Evolutionary conservation across 306 rosid species (phyloP).

Genomic region (Senna tora): DNA sequence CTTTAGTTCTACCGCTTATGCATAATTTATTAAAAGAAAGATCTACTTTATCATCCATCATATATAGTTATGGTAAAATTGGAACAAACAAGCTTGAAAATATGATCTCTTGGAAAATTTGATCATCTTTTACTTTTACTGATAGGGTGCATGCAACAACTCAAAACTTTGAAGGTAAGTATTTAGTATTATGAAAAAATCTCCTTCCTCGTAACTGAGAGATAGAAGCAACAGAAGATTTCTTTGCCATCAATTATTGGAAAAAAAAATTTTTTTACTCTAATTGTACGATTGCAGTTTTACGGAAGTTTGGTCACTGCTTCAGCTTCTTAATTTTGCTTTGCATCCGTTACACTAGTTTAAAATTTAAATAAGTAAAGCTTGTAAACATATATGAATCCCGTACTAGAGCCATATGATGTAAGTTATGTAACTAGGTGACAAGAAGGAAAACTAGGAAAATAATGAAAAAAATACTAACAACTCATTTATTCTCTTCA

Average conservation of each 20-base stretch:
- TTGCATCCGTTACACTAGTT: conserved; percentile 41
- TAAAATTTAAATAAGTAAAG: conserved; percentile 44
- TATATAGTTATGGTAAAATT: conserved; percentile 37
- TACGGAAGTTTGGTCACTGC: conserved; percentile 39
- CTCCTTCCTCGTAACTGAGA: not conserved
- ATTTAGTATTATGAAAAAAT: not conserved
- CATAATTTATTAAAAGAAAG: conserved; percentile 31
- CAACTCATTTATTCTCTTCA: not conserved
- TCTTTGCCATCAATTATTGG: not conserved
- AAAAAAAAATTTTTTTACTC: not conserved
- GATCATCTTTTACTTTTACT: conserved; percentile 39
- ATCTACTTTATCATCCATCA: conserved; percentile 38
- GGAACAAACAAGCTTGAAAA: conserved; percentile 40
- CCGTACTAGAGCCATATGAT: conserved; percentile 33
- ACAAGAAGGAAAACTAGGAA: not conserved
- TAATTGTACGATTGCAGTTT: not conserved
- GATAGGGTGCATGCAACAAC: conserved; percentile 37
- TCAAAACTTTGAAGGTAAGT: not conserved
- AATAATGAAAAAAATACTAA: not conserved
- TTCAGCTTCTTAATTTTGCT: conserved; percentile 39
- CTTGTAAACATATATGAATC: no score
- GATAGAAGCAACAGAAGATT: not conserved
- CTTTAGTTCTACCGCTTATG: conserved; percentile 23
- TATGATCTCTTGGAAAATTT: conserved; percentile 41
- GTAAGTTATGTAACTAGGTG: conserved; percentile 11